Evolutionary conservation across 202 grass and related monocot genomes (phyloP).

Genomic region (Setaria italica): DNA sequence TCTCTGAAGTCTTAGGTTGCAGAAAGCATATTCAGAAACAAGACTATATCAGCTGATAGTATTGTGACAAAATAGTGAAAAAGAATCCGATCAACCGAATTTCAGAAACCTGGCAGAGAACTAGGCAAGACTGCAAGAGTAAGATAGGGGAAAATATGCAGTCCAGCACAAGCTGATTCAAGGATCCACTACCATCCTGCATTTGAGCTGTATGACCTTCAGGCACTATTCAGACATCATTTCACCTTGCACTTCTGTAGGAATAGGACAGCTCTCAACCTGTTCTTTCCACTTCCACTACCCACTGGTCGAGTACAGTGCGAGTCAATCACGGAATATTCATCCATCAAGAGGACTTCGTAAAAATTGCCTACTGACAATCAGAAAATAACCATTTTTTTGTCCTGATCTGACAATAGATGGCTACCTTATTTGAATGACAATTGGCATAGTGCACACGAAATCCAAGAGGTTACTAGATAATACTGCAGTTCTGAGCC

Average conservation of each 20-base stretch:
- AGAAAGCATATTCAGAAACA: neutral
- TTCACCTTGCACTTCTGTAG: constrained; percentile 15
- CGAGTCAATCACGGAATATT: constrained; percentile 39
- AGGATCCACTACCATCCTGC: constrained; percentile 32
- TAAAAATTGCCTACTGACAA: neutral
- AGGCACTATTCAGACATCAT: constrained; percentile 5
- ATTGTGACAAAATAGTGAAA: neutral
- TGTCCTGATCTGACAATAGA: neutral
- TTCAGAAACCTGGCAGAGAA: constrained; percentile 4
- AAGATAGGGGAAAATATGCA: constrained; percentile 11
- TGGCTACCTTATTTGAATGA: neutral
- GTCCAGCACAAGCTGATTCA: constrained; percentile 48
- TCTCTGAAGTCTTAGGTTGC: neutral
- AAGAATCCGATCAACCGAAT: neutral
- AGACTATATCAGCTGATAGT: neutral
- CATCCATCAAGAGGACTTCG: neutral
- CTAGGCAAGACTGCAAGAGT: constrained; percentile 22
- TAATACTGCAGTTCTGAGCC: neutral
- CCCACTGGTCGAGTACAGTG: neutral
- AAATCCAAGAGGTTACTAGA: constrained; percentile 1
- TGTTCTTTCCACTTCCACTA: constrained; percentile 8
- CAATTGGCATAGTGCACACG: neutral
- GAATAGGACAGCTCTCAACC: constrained; percentile 7
- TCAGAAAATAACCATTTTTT: neutral
- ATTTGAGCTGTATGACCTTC: constrained; percentile 20